Percentiles rank a stretch among this genome's conserved stretches.
These are phyloP conservation scores for Colletotrichum sansevieriae DNA, from an alignment of 2,329 filamentous ascomycete species.

Conservation along the genomic window DNA sequence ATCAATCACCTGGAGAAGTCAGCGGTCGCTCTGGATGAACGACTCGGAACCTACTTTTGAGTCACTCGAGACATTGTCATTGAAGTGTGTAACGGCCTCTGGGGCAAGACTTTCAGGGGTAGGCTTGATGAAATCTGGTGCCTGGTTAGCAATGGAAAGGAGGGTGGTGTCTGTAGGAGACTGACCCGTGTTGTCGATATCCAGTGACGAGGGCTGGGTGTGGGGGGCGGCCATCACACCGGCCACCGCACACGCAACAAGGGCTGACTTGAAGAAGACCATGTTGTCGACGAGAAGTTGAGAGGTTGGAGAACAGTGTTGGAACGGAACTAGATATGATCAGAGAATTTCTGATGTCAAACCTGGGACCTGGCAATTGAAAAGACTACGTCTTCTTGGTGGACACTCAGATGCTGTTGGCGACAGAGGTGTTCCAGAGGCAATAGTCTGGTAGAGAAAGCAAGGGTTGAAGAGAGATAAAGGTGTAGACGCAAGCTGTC, in stretches of 20 bases:
- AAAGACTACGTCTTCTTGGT: neutral
- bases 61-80: conserved; percentile 69
- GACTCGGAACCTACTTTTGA: conserved; percentile 52
- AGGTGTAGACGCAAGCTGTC: conserved; percentile 10
- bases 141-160: conserved; percentile 39
- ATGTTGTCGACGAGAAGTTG: conserved; percentile 10
- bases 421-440: neutral
- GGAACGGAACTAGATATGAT: no score
- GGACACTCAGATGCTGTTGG: neutral
- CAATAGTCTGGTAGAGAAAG: neutral
- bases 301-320: neutral
- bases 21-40: neutral
- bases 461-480: neutral
- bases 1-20: conserved; percentile 61
- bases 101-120: conserved; percentile 72
- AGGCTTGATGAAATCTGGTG: conserved; percentile 70
- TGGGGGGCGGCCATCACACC: conserved; percentile 47
- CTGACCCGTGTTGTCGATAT: conserved; percentile 54
- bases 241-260: conserved; percentile 43
- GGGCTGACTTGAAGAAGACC: conserved; percentile 23
- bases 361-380: neutral
- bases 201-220: conserved; percentile 53
- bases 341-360: conserved; percentile 1
- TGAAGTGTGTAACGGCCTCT: conserved; percentile 74
- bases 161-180: conserved; percentile 8